phyloP scores from a whole-genome alignment of 805 yeast species.

The Suhomyces sp. region DNA sequence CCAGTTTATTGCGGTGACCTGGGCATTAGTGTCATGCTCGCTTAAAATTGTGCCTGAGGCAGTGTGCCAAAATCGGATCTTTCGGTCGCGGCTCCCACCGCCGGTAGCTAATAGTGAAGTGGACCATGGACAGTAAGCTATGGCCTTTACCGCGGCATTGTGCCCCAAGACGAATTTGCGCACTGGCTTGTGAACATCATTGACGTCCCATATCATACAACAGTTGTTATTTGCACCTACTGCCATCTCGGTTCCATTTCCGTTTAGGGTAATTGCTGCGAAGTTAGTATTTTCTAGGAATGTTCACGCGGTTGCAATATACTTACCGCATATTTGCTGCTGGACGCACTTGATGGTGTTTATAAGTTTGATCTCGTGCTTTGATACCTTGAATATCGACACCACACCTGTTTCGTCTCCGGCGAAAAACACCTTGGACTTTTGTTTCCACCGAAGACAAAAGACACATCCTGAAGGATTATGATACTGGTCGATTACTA shows the following conservation, averaged over 20 bases:
- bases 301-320: not conserved
- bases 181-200: constrained; percentile 30
- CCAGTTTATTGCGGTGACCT: constrained; percentile 81
- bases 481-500: constrained; percentile 10
- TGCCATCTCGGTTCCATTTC: constrained; percentile 56
- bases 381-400: constrained; percentile 34
- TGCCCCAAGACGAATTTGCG: constrained; percentile 56
- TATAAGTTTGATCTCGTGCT: constrained; percentile 6
- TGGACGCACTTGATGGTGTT: constrained; percentile 24
- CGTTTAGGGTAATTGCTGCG: constrained; percentile 57
- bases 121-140: constrained; percentile 91
- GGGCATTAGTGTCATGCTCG: constrained; percentile 59
- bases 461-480: constrained; percentile 44
- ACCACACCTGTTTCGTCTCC: constrained; percentile 71
- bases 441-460: constrained; percentile 53
- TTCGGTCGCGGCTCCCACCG: constrained; percentile 80
- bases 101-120: constrained; percentile 81
- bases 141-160: constrained; percentile 84
- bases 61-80: constrained; percentile 86
- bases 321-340: constrained; percentile 40
- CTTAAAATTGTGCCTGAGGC: constrained; percentile 67
- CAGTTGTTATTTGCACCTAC: constrained; percentile 84
- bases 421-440: constrained; percentile 39
- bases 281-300: not conserved
- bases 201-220: constrained; percentile 74